These are phyloP conservation scores for Chaetomium cochliodes DNA, from an alignment of 495 filamentous ascomycete species.

Conservation along the genomic window DNA sequence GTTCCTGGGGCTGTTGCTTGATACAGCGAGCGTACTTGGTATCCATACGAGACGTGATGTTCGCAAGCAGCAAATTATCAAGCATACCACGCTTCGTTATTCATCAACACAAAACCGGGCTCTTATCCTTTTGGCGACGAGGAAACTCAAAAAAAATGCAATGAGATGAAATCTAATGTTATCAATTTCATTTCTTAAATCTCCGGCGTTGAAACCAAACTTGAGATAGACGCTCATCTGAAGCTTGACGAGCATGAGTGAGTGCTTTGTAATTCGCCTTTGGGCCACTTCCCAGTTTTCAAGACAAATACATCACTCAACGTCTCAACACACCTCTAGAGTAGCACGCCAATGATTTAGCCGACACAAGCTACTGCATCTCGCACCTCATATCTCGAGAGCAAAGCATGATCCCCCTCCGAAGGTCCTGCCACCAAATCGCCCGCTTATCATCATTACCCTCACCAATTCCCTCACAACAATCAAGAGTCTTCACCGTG, in stretches of 20 bases:
- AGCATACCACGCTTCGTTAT: neutral
- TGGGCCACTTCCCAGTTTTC: slow-evolving; percentile 2
- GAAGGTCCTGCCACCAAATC: slow-evolving; percentile 2
- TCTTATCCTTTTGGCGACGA: too few species aligned
- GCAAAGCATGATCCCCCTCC: slow-evolving; percentile 16
- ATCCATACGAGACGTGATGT: neutral
- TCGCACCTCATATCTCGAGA: neutral
- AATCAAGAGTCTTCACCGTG: neutral
- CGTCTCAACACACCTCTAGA: neutral
- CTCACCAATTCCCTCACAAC: neutral
- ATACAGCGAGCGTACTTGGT: neutral
- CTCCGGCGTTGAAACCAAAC: neutral
- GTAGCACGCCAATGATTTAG: neutral
- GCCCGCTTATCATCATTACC: neutral
- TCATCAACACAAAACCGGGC: too few species aligned
- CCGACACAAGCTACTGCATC: neutral
- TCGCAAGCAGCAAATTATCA: neutral
- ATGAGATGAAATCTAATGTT: too few species aligned
- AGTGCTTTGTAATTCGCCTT: neutral
- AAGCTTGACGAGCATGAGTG: neutral
- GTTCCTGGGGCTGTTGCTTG: too few species aligned
- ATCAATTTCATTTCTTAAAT: too few species aligned
- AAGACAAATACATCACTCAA: neutral
- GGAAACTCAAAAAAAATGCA: too few species aligned
- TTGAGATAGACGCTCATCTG: neutral